phyloP scores from a whole-genome alignment of 1,284 basidiomycete genomes.

The Ceratobasidium sp. region DNA sequence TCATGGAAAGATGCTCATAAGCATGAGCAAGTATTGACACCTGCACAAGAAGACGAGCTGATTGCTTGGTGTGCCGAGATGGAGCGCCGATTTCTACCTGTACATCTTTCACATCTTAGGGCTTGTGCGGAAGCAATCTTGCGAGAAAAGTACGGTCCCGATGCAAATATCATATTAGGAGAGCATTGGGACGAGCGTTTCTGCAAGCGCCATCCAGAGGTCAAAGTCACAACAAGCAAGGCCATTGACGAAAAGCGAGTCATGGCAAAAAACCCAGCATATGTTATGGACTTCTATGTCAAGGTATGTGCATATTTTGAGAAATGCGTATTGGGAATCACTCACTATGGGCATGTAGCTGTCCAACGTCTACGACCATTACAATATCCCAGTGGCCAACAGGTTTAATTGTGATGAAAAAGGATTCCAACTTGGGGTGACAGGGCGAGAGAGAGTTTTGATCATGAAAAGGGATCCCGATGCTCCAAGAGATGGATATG shows the following conservation, averaged over 20 bases:
- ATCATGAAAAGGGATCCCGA: neutral
- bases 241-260: neutral
- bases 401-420: conserved; percentile 6
- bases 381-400: neutral
- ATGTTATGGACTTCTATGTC: conserved; percentile 20
- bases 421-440: conserved; percentile 6
- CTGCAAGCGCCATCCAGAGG: neutral
- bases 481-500: neutral
- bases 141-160: neutral
- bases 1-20: neutral
- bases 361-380: neutral
- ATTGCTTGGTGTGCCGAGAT: neutral
- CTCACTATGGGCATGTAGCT: neutral
- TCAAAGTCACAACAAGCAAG: neutral
- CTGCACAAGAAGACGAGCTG: neutral
- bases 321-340: neutral
- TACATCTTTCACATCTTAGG: neutral
- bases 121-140: neutral
- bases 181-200: conserved; percentile 15
- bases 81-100: conserved; percentile 3
- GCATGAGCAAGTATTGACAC: neutral
- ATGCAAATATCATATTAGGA: neutral
- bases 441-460: conserved; percentile 1
- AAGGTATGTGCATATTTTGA: conserved; percentile 5
- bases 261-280: conserved; percentile 17